Base-by-base conservation (phyloP, 225 moss, liverwort and hornwort genomes). In the Pseudisothecium myosuroides region DNA sequence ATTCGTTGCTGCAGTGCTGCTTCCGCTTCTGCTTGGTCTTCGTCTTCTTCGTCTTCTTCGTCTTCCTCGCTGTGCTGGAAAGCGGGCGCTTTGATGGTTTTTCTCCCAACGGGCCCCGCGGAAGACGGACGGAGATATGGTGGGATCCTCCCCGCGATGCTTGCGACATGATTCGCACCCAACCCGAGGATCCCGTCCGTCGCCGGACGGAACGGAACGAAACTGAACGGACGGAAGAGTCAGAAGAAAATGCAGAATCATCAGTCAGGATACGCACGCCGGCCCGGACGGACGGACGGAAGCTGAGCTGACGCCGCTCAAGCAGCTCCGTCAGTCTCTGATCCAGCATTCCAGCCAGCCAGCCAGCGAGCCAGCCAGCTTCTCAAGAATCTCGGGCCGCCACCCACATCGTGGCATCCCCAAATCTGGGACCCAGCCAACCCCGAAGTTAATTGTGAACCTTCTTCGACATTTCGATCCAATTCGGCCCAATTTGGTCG, bases 151-250 rank as follows among this genome's bases (percentile, higher is more conserved):
- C 66, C 11, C 64, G 54, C 41, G 87, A 91, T 89, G 75, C 89
- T 76, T 85, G 87, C 60, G 88, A 90, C 89, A 90, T 47, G 89
- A 92, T 92, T 81, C 89, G 89, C 89, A 85, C 72, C 72, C 12
- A n/a, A 43, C 78, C 83, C 71, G 49, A 61, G 39, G 83, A 91
- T 89, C 74, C 89, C 87, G 58, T 75, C 58, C 65, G 83, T 83
- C 65, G 82, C 82, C 64, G 49, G 45, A n/a, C n/a, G n/a, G n/a
- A n/a, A n/a, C n/a, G n/a, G n/a, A n/a, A n/a, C n/a, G n/a, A n/a
- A n/a, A 82, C 81, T 31, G 43, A 60, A 43, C 21, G 81, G 39
- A n/a, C 78, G 72, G 72, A 76, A 62, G 75, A 61, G 76, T 37
- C 76, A 50, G 60, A 36, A 16, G 17, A 59, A 8, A n/a, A n/a